phyloP scores from a whole-genome alignment of 495 filamentous ascomycete genomes.

The Collariella sp. region DNA sequence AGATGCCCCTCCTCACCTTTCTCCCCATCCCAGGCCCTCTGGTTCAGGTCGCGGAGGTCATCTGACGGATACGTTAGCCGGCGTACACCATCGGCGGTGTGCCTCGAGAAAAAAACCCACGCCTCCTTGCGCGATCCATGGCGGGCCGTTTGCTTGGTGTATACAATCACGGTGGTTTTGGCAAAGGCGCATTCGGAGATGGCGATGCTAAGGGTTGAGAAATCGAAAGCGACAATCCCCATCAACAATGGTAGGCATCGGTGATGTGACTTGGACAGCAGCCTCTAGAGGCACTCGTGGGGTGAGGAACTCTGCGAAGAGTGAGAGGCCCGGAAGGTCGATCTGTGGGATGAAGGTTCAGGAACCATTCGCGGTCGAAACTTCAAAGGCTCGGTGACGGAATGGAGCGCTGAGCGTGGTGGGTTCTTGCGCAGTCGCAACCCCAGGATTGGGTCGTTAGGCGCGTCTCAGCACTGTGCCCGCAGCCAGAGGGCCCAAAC shows the following conservation, averaged over 20 bases:
- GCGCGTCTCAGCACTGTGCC: slow-evolving; percentile 3
- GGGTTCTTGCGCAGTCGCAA: slow-evolving; percentile 8
- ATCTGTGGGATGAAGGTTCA: slow-evolving; percentile 6
- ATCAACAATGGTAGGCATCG: slow-evolving; percentile 42
- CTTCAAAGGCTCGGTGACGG: slow-evolving; percentile 20
- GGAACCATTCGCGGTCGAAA: slow-evolving; percentile 8
- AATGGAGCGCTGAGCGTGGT: slow-evolving; percentile 16
- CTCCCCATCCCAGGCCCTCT: slow-evolving; percentile 79
- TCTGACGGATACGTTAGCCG: slow-evolving; percentile 33
- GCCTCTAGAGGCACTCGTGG: slow-evolving; percentile 15
- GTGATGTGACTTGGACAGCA: slow-evolving; percentile 24
- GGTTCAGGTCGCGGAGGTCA: slow-evolving; percentile 82
- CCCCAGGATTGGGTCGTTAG: slow-evolving; percentile 11
- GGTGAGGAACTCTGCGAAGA: neutral
- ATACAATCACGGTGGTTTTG: slow-evolving; percentile 3
- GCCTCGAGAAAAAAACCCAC: slow-evolving; percentile 38
- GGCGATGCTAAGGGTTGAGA: slow-evolving; percentile 40
- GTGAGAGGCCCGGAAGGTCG: neutral
- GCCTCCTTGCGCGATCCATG: slow-evolving; percentile 84
- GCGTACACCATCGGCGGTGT: neutral
- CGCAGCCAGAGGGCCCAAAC: neutral
- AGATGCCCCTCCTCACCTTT: slow-evolving; percentile 48
- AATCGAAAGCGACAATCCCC: slow-evolving; percentile 39
- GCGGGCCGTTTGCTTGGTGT: slow-evolving; percentile 25
- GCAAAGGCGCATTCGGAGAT: slow-evolving; percentile 34